Conservation (phyloP, 495 filamentous ascomycete species). For the Penicillium bovifimosum region DNA sequence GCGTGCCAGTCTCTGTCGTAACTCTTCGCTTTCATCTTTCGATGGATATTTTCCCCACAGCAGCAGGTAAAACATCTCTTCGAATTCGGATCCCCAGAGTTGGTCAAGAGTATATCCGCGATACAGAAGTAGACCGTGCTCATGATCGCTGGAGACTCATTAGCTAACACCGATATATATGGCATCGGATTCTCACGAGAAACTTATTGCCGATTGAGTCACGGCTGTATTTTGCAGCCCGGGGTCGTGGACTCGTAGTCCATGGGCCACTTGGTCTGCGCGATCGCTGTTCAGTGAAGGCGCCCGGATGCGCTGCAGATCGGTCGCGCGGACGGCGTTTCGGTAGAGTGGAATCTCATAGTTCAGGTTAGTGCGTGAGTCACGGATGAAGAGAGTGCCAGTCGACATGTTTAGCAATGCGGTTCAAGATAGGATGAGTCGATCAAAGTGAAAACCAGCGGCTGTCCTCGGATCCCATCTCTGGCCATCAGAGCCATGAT, state of each 20-base stretch:
- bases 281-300: conserved; percentile 10
- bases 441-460: too few species aligned
- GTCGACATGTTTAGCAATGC: conserved; percentile 24
- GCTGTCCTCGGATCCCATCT: too few species aligned
- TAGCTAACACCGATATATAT: neutral
- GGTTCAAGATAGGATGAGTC: neutral
- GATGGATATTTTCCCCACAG: conserved; percentile 31
- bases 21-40: conserved; percentile 10
- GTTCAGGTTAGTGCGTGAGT: conserved; percentile 45
- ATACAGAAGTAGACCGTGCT: conserved; percentile 24
- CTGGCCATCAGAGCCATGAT: too few species aligned
- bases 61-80: conserved; percentile 35
- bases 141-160: conserved; percentile 23
- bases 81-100: conserved; percentile 33
- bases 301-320: conserved; percentile 44
- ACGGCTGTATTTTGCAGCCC: conserved; percentile 52
- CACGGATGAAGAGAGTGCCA: conserved; percentile 34
- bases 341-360: conserved; percentile 48
- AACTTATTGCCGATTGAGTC: conserved; percentile 45
- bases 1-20: conserved; percentile 19
- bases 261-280: conserved; percentile 25
- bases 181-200: conserved; percentile 35
- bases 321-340: conserved; percentile 45
- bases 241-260: conserved; percentile 48
- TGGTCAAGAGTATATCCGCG: conserved; percentile 31